Conservation (phyloP, 2,329 filamentous ascomycete genomes). For the Chalaropsis ovoidea region DNA sequence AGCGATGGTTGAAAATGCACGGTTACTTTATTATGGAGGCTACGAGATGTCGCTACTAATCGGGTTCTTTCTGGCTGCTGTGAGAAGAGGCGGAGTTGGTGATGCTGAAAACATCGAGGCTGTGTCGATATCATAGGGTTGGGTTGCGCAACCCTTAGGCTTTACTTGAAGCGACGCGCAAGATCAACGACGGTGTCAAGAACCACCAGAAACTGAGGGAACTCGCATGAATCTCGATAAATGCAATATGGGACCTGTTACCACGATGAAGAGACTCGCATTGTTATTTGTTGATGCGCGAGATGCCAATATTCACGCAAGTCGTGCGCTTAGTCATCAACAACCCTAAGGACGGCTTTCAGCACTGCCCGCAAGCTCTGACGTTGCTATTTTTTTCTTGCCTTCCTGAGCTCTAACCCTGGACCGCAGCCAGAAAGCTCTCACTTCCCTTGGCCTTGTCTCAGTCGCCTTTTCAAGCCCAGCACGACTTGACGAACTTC, state of each 20-base stretch:
- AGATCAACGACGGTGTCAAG: neutral
- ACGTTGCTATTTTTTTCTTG: neutral
- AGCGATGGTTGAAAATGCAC: no score
- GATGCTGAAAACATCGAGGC: neutral
- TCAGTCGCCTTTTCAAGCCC: neutral
- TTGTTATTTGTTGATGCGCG: no score
- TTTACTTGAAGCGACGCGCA: neutral
- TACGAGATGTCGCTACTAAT: neutral
- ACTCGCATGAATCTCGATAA: no score
- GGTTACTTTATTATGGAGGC: neutral
- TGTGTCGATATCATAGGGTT: neutral
- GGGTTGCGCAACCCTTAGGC: neutral
- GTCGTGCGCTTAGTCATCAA: neutral
- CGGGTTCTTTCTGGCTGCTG: no score
- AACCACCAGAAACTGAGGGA: no score
- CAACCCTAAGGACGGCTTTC: neutral
- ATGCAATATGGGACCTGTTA: no score
- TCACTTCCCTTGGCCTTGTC: neutral
- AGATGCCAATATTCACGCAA: neutral
- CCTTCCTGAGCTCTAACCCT: constrained; percentile 8
- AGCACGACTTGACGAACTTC: neutral
- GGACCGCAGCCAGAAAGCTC: neutral
- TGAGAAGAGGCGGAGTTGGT: no score
- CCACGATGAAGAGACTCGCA: no score
- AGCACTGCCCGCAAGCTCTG: constrained; percentile 13